Evolutionary conservation across 331 rosid species (phyloP).

Genomic region (Pyracantha coccinea): DNA sequence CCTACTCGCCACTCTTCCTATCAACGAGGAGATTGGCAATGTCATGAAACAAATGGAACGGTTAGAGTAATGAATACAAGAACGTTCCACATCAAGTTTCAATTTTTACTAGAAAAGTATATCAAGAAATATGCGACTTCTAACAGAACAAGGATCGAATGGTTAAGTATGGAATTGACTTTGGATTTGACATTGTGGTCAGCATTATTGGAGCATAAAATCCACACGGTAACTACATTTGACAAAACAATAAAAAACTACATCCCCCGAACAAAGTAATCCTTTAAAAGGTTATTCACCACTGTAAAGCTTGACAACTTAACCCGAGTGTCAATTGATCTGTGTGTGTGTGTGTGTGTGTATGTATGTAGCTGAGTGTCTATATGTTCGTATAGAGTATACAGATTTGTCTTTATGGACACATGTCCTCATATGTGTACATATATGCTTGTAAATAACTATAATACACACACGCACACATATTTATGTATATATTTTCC

Average conservation of each 20-base stretch:
- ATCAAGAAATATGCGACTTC: background rate
- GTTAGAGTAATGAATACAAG: background rate
- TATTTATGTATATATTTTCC: too few relatives aligned
- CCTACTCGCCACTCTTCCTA: conserved; percentile 99
- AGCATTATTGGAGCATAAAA: background rate
- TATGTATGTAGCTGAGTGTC: too few relatives aligned
- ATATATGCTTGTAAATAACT: too few relatives aligned
- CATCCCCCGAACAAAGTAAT: background rate
- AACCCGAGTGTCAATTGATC: background rate
- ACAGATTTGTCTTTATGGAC: too few relatives aligned
- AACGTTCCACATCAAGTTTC: background rate
- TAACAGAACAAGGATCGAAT: background rate
- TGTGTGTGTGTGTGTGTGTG: background rate
- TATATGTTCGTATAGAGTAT: background rate
- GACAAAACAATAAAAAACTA: background rate
- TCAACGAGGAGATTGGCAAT: conserved; percentile 9
- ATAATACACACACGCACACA: too few relatives aligned
- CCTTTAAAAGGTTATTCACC: background rate
- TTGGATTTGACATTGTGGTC: background rate
- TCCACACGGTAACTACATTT: background rate
- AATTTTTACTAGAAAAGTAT: background rate
- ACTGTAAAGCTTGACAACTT: background rate
- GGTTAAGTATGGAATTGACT: background rate
- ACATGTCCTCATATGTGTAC: background rate
- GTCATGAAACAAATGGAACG: conserved; percentile 8